A percentile compares a stretch with the other conserved stretches of the same genome.
phyloP scores from a whole-genome alignment of 768 basidiomycete genomes.

The Heimioporus sp. region DNA sequence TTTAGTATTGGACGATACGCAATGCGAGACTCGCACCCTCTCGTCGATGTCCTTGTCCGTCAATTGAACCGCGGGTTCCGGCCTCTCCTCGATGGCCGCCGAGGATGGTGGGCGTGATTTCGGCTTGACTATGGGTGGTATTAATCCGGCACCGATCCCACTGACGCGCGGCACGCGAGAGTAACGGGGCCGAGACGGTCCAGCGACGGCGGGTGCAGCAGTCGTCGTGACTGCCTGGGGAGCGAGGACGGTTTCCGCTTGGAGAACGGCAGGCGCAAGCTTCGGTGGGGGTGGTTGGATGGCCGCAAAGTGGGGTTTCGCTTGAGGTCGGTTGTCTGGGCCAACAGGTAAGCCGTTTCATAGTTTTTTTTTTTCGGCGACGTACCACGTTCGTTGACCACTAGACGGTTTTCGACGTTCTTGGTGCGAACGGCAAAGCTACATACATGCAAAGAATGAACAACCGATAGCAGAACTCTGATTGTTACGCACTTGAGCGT shows the following conservation, averaged over 20 bases:
- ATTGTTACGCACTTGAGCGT: slow-evolving; percentile 70
- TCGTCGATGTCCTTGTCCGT: slow-evolving; percentile 76
- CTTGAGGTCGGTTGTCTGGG: slow-evolving; percentile 55
- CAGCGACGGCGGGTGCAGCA: slow-evolving; percentile 17
- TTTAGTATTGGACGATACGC: not conserved
- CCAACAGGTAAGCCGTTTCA: not conserved
- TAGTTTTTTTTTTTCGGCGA: not conserved
- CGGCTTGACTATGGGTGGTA: slow-evolving; percentile 20
- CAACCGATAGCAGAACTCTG: not conserved
- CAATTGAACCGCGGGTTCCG: slow-evolving; percentile 29
- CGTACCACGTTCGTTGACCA: slow-evolving; percentile 74
- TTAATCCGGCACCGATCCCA: slow-evolving; percentile 25
- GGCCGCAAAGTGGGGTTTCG: slow-evolving; percentile 68
- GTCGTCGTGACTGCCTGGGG: slow-evolving; percentile 7
- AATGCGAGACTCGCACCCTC: slow-evolving; percentile 40
- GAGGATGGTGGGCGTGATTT: slow-evolving; percentile 19
- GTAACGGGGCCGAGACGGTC: slow-evolving; percentile 18
- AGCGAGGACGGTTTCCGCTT: slow-evolving; percentile 35
- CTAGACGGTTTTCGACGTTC: slow-evolving; percentile 81
- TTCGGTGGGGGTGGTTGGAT: slow-evolving; percentile 44
- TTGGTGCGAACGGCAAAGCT: slow-evolving; percentile 84
- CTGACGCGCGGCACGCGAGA: slow-evolving; percentile 34
- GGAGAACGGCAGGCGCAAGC: slow-evolving; percentile 47
- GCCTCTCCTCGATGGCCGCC: slow-evolving; percentile 11
- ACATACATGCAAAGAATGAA: slow-evolving; percentile 9